Evolutionary conservation across 139 green algal species (phyloP), one percentile per base, ranked within the genome.

Genomic region (Spirogloea muscicola): DNA sequence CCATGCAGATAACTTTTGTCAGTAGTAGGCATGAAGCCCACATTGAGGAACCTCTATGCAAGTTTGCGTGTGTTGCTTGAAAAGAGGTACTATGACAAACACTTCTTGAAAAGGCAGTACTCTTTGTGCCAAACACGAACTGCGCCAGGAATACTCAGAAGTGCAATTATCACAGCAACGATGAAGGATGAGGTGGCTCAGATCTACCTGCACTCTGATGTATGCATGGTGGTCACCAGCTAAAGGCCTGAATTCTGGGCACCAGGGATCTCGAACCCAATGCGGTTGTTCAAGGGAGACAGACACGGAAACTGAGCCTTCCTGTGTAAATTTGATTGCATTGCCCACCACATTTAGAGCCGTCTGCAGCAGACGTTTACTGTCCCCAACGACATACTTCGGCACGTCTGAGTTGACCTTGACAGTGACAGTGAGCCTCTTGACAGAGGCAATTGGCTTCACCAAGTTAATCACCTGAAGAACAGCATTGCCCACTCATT

Each of bases 181-280:
- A n/a, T n/a, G n/a, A n/a, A n/a, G n/a, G n/a, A n/a, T n/a, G n/a
- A n/a, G n/a, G n/a, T n/a, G n/a, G n/a, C n/a, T n/a, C n/a, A n/a
- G n/a, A n/a, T n/a, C n/a, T n/a, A 79, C 71, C 72, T 80, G 72
- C 16, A 80, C 72, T 13, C 72, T 36, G 33, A 80, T 27, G 43
- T 69, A 80, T 27, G 25, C 46, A 39, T 49, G 16, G 33, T 79
- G 41, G 72, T 79, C 70, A 0, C 44, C 62, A n/a, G n/a, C n/a
- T n/a, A n/a, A n/a, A 18, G 46, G 37, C 34, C 57, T 37, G 36
- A 80, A 80, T 27, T 76, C 68, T 2, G 67, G 67, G 36, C 39
- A 55, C 49, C 77, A 83, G 7, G 55, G 77, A 34, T 83, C 76
- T 3, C 72, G 57, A 58, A 43, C 41, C 31, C 46, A 58, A 21